phyloP scores from a whole-genome alignment of 2,329 filamentous ascomycete genomes.

The Beauveria australis region DNA sequence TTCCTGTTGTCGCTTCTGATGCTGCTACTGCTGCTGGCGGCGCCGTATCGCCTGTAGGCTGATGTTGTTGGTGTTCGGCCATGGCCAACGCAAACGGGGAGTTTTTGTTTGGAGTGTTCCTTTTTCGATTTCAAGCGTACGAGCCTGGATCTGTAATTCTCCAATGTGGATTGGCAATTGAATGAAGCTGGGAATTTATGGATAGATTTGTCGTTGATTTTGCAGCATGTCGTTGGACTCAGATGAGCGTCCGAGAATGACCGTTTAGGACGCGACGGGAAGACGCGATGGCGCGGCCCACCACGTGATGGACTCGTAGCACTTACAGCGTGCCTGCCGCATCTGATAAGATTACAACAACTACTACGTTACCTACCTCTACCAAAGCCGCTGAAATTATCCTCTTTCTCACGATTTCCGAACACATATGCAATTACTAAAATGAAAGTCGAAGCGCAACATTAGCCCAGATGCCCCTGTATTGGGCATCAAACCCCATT shows the following conservation, averaged over 20 bases:
- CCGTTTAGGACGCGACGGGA: constrained; percentile 2
- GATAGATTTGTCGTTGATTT: too few relatives aligned
- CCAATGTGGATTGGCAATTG: too few relatives aligned
- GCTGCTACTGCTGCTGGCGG: background rate
- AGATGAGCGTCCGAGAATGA: background rate
- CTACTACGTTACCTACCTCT: background rate
- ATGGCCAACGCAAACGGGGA: background rate
- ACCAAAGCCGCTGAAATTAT: too few relatives aligned
- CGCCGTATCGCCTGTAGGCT: background rate
- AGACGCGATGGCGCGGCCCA: constrained; percentile 3
- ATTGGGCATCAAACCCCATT: background rate
- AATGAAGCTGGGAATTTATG: too few relatives aligned
- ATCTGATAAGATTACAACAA: background rate
- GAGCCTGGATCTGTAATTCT: too few relatives aligned
- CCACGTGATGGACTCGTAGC: constrained; percentile 3
- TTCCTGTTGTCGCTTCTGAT: background rate
- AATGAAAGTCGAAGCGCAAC: too few relatives aligned
- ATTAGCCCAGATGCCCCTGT: too few relatives aligned
- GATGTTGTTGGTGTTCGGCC: background rate
- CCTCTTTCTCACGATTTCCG: too few relatives aligned
- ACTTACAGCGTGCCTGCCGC: background rate
- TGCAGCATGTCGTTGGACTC: too few relatives aligned
- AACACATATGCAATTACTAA: too few relatives aligned
- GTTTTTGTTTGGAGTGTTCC: too few relatives aligned
- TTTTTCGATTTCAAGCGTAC: too few relatives aligned